Conservation (phyloP, 495 filamentous ascomycete genomes). For the Beverwykella pulmonaria region DNA sequence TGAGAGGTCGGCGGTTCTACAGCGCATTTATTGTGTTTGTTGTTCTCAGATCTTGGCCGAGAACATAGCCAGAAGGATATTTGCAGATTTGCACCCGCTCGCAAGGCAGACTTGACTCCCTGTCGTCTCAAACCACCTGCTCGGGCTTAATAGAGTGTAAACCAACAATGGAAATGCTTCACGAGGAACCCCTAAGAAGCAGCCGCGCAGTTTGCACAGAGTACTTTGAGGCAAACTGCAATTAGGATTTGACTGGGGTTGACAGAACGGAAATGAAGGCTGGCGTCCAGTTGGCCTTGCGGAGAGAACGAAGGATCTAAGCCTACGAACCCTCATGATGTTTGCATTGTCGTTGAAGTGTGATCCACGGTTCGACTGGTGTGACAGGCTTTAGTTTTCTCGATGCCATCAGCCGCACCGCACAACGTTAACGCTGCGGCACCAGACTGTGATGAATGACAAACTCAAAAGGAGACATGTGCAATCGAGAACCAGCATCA, state of each 20-base stretch:
- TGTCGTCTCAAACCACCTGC: neutral
- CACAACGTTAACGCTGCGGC: constrained; percentile 26
- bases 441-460: constrained; percentile 21
- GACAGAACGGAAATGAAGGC: no score
- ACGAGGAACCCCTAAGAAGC: neutral
- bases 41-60: constrained; percentile 20
- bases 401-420: constrained; percentile 33
- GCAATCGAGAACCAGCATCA: neutral
- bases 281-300: no score
- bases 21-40: constrained; percentile 18
- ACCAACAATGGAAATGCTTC: neutral
- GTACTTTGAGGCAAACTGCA: neutral
- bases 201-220: neutral
- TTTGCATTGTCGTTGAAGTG: constrained; percentile 10
- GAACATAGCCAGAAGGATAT: constrained; percentile 23
- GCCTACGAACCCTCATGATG: neutral
- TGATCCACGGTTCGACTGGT: constrained; percentile 10
- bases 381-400: constrained; percentile 12
- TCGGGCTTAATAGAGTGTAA: neutral
- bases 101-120: neutral
- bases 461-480: neutral
- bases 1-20: constrained; percentile 30
- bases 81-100: constrained; percentile 21
- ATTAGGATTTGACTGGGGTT: neutral
- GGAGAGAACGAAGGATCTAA: neutral